Evolutionary conservation across 2,329 filamentous ascomycete species (phyloP).

Genomic region (Xylariales sp.): DNA sequence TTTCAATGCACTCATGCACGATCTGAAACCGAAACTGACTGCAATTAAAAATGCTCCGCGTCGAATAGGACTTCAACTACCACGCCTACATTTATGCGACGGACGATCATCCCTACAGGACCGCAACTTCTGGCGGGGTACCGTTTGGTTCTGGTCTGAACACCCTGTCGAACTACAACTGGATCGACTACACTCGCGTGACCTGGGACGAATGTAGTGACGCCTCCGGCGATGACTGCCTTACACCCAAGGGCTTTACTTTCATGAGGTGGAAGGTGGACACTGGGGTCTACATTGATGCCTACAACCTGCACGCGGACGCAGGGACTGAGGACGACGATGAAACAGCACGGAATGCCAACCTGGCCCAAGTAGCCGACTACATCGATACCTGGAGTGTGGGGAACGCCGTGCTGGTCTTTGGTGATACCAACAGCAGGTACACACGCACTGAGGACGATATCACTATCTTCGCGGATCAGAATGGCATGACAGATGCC

Average conservation of each 20-base stretch:
- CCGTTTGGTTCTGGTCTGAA: constrained; percentile 62
- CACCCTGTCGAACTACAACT: constrained; percentile 55
- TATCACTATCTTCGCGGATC: constrained; percentile 42
- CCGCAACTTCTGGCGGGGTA: constrained; percentile 61
- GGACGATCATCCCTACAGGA: constrained; percentile 56
- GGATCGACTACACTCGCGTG: constrained; percentile 48
- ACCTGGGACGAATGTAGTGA: constrained; percentile 58
- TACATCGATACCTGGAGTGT: constrained; percentile 52
- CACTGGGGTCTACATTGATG: constrained; percentile 52
- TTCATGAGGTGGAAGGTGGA: constrained; percentile 56
- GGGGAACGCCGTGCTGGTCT: constrained; percentile 60
- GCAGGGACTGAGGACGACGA: constrained; percentile 54
- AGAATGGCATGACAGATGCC: constrained; percentile 50
- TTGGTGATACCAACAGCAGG: constrained; percentile 62
- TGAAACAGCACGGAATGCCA: constrained; percentile 49
- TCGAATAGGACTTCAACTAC: constrained; percentile 57
- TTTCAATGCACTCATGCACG: no score
- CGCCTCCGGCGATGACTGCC: constrained; percentile 52
- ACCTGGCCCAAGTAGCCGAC: constrained; percentile 54
- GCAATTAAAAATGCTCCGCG: no score
- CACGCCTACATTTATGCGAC: constrained; percentile 59
- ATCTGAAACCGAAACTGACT: no score
- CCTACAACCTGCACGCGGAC: constrained; percentile 65
- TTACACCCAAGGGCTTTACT: constrained; percentile 67
- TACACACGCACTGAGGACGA: constrained; percentile 55